Evolutionary conservation across 2,329 filamentous ascomycete genomes (phyloP).

Genomic region (Setomelanomma holmii): DNA sequence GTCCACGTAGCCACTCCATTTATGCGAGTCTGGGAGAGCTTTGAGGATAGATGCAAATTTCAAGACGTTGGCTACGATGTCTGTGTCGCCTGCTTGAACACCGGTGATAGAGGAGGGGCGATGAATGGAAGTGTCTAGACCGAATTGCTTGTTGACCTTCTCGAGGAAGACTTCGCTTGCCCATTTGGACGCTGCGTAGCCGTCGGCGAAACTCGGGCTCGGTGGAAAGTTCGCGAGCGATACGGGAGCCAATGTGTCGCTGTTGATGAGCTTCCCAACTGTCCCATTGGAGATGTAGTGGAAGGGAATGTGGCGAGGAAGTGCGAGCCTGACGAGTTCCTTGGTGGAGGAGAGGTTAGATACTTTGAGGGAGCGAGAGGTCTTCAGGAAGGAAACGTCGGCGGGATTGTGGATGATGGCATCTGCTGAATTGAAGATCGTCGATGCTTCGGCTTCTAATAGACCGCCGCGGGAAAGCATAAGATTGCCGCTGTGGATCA

Average conservation of each 20-base stretch:
- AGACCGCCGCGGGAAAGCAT: slow-evolving; percentile 47
- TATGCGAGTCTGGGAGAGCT: too few species aligned
- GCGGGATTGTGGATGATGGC: slow-evolving; percentile 32
- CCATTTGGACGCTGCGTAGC: slow-evolving; percentile 52
- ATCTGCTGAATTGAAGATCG: slow-evolving; percentile 43
- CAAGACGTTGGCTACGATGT: too few species aligned
- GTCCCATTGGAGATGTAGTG: slow-evolving; percentile 16
- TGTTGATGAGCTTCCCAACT: background rate
- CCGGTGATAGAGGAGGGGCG: too few species aligned
- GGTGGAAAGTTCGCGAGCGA: background rate
- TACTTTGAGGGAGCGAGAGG: slow-evolving; percentile 23
- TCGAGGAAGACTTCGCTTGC: slow-evolving; percentile 50
- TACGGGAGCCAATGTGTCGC: background rate
- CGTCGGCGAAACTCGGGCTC: slow-evolving; percentile 32
- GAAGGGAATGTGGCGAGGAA: slow-evolving; percentile 10
- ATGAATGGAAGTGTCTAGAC: background rate
- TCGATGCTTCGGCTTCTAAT: slow-evolving; percentile 22
- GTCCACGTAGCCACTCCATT: too few species aligned
- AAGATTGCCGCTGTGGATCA: background rate
- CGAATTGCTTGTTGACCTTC: background rate
- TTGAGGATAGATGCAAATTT: too few species aligned
- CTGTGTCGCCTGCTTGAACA: too few species aligned
- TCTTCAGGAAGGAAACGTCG: slow-evolving; percentile 27
- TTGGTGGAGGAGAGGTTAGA: slow-evolving; percentile 25
- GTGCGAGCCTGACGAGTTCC: slow-evolving; percentile 11